Base-by-base conservation (phyloP, 2,329 filamentous ascomycete genomes). In the Colletotrichum orchidophilum region DNA sequence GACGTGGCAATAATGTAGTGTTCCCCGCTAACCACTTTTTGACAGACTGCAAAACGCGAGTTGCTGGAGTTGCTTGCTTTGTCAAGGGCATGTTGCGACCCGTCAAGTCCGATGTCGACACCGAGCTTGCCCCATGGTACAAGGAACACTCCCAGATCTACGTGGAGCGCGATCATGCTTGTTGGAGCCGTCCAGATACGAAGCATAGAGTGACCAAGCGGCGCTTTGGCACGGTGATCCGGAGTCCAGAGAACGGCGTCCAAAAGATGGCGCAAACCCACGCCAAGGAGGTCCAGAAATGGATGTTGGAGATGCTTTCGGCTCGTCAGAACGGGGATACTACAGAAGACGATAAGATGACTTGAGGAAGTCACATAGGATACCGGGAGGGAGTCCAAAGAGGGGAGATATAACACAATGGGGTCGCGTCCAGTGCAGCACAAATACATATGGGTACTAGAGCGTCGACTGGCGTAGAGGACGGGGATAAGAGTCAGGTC, bases 41-140 rank as follows among this genome's bases (percentile, higher is more conserved):
- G 65, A 66, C 70, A 87, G 88, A 91, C 72, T 92, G 92, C 76
- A 93, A 93, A 76, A 84, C 88, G 8, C 88, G 88, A 54, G 87
- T 97, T 59, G 85, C 90, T 1, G 92, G 91, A 35, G 87, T 97
- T 15, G 86, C 98, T 74, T 94, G 93, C 73, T 97, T 97, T 78
- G 92, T 97, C 21, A 90, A 91, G 27, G 92, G 93, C 66, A 90
- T 89, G 33, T 86, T 98, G 21, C 91, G 94, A 13, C 92, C 94
- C 1, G 90, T 97, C 75, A 92, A 91, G 77, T 93, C 94, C 39
- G 95, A 96, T 74, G 88, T 90, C 31, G 93, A 97, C 70, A 86
- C 88, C n/a, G 85, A 87, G 71, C 85, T 95, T 1, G 92, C 91
- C 1, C 85, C 86, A 27, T 98, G 96, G 96, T 98, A 97, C 82